These are phyloP conservation scores for Rhynchospora breviuscula DNA, from an alignment of 176 grass and related monocot species.

Conservation along the genomic window DNA sequence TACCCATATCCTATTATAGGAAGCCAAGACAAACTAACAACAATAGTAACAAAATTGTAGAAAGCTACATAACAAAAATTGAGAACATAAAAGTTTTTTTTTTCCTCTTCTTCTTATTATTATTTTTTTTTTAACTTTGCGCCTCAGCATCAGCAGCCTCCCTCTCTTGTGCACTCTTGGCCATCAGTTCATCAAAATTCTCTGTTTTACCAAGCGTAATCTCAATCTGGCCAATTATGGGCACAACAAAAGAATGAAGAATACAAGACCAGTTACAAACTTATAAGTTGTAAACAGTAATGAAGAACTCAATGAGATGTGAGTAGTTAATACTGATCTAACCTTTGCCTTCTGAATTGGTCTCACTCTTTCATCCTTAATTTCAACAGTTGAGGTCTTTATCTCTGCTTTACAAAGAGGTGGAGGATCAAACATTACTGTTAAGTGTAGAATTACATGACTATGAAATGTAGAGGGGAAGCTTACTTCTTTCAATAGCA, in stretches of 20 bases:
- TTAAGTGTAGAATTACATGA: neutral
- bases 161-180: slow-evolving; percentile 59
- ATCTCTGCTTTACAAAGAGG: slow-evolving; percentile 37
- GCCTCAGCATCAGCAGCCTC: slow-evolving; percentile 52
- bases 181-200: slow-evolving; percentile 96
- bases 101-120: too few species aligned
- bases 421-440: neutral
- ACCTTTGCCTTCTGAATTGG: slow-evolving; percentile 95
- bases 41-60: slow-evolving; percentile 23
- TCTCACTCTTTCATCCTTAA: slow-evolving; percentile 71
- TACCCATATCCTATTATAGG: neutral
- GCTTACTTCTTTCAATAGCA: slow-evolving; percentile 80
- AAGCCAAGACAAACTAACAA: neutral
- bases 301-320: neutral
- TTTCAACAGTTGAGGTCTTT: slow-evolving; percentile 83
- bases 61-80: slow-evolving; percentile 32
- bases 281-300: neutral
- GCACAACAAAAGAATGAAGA: neutral
- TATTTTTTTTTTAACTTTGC: slow-evolving; percentile 35
- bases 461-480: neutral
- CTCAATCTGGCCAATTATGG: slow-evolving; percentile 51
- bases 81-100: slow-evolving; percentile 21
- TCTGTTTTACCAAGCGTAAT: slow-evolving; percentile 80
- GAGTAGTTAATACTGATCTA: neutral
- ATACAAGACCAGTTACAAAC: neutral